Base-by-base conservation (phyloP, 495 filamentous ascomycete genomes). In the Podospora comata region DNA sequence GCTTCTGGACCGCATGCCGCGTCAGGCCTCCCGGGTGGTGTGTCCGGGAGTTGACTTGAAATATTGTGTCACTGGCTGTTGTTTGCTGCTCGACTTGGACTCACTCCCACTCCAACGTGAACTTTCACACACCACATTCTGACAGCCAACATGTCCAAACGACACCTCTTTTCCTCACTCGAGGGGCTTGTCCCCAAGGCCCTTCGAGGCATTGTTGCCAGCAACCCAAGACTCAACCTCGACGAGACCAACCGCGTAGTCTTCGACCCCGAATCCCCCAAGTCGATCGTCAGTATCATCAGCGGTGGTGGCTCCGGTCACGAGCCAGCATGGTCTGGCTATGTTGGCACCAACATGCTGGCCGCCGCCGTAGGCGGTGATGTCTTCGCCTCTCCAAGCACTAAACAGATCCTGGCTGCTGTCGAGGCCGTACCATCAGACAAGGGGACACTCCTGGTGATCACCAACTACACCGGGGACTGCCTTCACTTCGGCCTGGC, bases 391-490 rank as follows among this genome's bases (percentile, higher is more conserved):
- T 85, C 82, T 13, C 87, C 87, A 9, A 83, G 80, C 70, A 87
- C 87, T 27, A 87, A 86, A 72, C 87, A 89, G 75, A 84, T 89
- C 66, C 77, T 88, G 32, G 83, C 86, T 23, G 86, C 81, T 19
- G 82, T 88, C 54, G 80, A 83, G 55, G 78, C 84, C 48, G 84
- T 85, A 0, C 86, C 85, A 0, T 85, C 83, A 9, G 81, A 86
- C 56, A 80, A 82, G 68, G 87, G 87, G 20, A 82, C 83, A 5
- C 85, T 89, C 54, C 73, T 89, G n/a, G 84, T 87, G 62, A 83
- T 89, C 69, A 88, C 85, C 48, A 89, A 89, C 71, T 89, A 89
- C 72, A 89, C 87, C 0, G 87, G 87, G 27, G 87, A 89, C 76
- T 87, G 85, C 70, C 77, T 89, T 65, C 86, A 89, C 73, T 89